These are phyloP conservation scores for Chaetomiaceae sp. DNA, from an alignment of 2,329 filamentous ascomycete genomes.

Conservation along the genomic window DNA sequence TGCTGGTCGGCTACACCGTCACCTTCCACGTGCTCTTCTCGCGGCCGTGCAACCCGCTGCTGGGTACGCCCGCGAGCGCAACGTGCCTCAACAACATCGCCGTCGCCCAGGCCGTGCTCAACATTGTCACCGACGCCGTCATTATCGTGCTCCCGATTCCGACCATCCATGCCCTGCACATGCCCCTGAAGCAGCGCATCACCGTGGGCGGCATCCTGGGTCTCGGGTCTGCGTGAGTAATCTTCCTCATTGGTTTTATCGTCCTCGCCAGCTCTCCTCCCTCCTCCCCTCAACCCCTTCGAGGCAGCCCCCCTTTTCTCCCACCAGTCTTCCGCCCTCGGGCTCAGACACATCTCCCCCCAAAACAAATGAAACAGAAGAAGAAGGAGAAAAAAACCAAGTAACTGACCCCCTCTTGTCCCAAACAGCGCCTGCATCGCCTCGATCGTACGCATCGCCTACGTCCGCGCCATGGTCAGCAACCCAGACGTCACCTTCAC, in stretches of 20 bases:
- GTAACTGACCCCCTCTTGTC: too few relatives aligned
- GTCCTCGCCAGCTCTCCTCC: too few relatives aligned
- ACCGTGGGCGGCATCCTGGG: constrained; percentile 38
- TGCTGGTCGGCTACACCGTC: constrained; percentile 21
- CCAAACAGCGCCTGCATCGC: constrained; percentile 23
- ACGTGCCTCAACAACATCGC: constrained; percentile 40
- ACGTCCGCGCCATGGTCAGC: constrained; percentile 25
- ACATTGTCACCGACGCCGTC: constrained; percentile 42
- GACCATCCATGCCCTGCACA: constrained; percentile 38
- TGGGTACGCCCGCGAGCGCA: constrained; percentile 11
- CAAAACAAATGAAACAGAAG: too few relatives aligned
- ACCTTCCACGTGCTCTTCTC: constrained; percentile 23
- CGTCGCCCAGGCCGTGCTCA: constrained; percentile 41
- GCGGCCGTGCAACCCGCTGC: constrained; percentile 26
- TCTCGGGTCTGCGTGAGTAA: constrained; percentile 39
- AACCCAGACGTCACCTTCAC: constrained; percentile 33
- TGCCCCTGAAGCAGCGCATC: constrained; percentile 41
- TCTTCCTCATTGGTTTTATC: too few relatives aligned
- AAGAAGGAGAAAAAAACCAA: too few relatives aligned
- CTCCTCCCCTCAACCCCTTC: too few relatives aligned
- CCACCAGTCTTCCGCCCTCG: too few relatives aligned
- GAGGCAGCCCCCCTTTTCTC: too few relatives aligned
- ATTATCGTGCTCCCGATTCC: constrained; percentile 41
- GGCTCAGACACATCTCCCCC: too few relatives aligned
- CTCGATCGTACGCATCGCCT: constrained; percentile 28